These are phyloP conservation scores for Cercis canadensis DNA, from an alignment of 306 rosid species.

Conservation along the genomic window DNA sequence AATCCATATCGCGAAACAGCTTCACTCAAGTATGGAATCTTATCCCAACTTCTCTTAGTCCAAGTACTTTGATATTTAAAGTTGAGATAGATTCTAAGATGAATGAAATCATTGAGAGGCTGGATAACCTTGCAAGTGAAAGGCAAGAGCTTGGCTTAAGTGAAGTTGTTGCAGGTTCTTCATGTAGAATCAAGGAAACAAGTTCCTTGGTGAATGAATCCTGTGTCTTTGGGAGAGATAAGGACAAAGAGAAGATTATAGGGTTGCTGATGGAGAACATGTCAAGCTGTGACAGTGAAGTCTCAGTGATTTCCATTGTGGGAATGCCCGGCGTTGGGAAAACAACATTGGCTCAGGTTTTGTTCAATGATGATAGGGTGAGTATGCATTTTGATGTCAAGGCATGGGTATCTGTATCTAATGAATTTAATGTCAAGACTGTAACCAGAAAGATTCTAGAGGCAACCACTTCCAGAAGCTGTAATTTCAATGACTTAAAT, in stretches of 20 bases:
- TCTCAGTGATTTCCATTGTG: constrained; percentile 28
- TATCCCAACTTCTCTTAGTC: constrained; percentile 20
- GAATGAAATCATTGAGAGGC: constrained; percentile 1
- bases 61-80: background rate
- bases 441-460: constrained; percentile 44
- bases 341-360: constrained; percentile 14
- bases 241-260: constrained; percentile 40
- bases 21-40: constrained; percentile 8
- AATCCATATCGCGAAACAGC: background rate
- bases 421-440: constrained; percentile 15
- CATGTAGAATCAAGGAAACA: constrained; percentile 27
- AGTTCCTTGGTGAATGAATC: constrained; percentile 48
- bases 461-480: constrained; percentile 24
- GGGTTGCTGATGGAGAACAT: constrained; percentile 14
- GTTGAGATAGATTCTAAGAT: constrained; percentile 10
- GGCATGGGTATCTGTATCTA: constrained; percentile 28
- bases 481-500: constrained; percentile 43
- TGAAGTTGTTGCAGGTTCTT: background rate
- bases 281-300: background rate
- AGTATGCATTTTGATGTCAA: constrained; percentile 19
- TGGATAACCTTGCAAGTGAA: background rate
- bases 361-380: constrained; percentile 10
- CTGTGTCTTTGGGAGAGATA: constrained; percentile 38
- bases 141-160: constrained; percentile 14
- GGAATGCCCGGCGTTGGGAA: constrained; percentile 32